These are phyloP conservation scores for Globisporangium rhizosaccharum DNA, from an alignment of 352 stramenopile genomes.

Conservation along the genomic window DNA sequence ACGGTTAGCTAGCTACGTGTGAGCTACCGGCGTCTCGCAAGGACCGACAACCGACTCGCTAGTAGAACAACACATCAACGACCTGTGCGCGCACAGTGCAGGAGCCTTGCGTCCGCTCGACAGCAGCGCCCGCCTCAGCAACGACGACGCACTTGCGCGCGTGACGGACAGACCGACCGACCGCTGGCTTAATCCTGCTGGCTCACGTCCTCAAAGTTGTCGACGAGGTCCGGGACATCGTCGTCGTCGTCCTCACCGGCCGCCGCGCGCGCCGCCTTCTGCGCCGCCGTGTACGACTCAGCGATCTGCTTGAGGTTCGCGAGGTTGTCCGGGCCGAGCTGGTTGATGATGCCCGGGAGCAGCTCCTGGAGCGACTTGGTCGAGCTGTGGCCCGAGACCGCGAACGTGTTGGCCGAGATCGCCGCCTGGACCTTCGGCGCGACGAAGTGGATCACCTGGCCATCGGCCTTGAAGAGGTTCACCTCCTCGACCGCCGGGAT, in stretches of 20 bases:
- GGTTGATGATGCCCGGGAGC: constrained; percentile 97
- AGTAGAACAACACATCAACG: constrained; percentile 22
- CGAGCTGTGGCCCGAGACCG: constrained; percentile 92
- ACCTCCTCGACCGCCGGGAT: constrained; percentile 99
- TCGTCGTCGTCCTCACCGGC: constrained; percentile 90
- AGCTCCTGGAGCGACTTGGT: constrained; percentile 98
- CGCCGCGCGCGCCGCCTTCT: constrained; percentile 73
- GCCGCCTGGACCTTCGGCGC: constrained; percentile 97
- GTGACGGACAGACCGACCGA: neutral
- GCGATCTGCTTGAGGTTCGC: constrained; percentile 94
- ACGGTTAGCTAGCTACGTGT: constrained; percentile 26
- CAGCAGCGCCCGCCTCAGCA: neutral
- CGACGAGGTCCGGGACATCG: constrained; percentile 96
- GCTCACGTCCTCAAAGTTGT: constrained; percentile 98
- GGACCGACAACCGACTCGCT: constrained; percentile 15
- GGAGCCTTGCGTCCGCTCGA: neutral
- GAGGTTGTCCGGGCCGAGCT: constrained; percentile 97
- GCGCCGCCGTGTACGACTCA: constrained; percentile 78
- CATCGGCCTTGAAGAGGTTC: constrained; percentile 99
- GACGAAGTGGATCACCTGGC: constrained; percentile 98
- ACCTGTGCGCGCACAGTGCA: constrained; percentile 2
- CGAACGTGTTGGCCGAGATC: constrained; percentile 98
- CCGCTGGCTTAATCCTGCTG: constrained; percentile 73
- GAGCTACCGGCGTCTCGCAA: constrained; percentile 1
- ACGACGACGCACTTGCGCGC: neutral